Percentiles rank a stretch among this genome's conserved stretches.
Conservation (phyloP, 345 rosid genomes). For the Salix viminalis region DNA sequence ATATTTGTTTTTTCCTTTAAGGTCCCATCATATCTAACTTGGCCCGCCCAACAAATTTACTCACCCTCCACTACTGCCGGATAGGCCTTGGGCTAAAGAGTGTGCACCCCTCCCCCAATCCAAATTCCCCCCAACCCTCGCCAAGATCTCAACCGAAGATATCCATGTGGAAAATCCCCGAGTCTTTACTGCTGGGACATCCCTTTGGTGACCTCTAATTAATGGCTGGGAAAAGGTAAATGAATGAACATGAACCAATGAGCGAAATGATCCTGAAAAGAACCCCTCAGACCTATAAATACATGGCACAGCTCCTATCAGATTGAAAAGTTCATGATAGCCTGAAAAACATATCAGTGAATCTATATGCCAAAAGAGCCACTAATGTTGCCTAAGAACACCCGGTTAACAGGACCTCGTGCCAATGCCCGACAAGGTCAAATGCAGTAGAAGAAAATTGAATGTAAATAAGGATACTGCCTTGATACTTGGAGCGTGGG, state of each 20-base stretch:
- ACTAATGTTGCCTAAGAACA: not conserved
- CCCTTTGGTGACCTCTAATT: not conserved
- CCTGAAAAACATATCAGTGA: constrained; percentile 2
- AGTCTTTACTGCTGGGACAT: not conserved
- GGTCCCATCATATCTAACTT: too few relatives aligned
- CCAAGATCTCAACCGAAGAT: not conserved
- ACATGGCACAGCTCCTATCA: not conserved
- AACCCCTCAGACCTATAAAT: not conserved
- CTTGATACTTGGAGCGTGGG: constrained; percentile 92
- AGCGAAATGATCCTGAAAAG: not conserved
- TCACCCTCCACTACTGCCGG: too few relatives aligned
- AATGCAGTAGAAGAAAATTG: not conserved
- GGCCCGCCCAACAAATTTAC: too few relatives aligned
- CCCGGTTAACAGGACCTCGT: not conserved
- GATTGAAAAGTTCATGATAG: not conserved
- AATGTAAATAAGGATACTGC: constrained; percentile 75
- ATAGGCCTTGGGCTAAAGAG: not conserved
- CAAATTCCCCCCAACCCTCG: not conserved
- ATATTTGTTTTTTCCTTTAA: too few relatives aligned
- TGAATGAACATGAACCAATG: not conserved
- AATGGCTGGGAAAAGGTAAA: not conserved
- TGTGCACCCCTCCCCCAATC: not conserved
- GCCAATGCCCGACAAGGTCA: not conserved
- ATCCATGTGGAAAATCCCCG: not conserved
- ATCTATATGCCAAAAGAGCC: not conserved